These are phyloP conservation scores for Ilex paraguariensis DNA, from an alignment of 305 asterid species.

Conservation along the genomic window DNA sequence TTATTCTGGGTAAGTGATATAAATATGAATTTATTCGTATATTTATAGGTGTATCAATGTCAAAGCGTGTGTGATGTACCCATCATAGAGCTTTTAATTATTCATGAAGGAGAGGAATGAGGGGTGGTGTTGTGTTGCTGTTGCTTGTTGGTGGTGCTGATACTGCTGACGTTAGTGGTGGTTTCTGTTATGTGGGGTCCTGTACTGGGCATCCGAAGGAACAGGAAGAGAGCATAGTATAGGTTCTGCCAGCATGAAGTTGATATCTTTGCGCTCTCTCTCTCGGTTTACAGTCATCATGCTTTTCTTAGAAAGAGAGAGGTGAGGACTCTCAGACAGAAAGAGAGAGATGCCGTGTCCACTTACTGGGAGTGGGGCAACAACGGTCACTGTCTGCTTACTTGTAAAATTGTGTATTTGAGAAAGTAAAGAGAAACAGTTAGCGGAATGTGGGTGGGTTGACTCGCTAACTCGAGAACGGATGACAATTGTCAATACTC, in stretches of 20 bases:
- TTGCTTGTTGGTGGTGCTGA: no score
- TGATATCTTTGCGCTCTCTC: no score
- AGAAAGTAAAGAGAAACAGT: slow-evolving; percentile 7
- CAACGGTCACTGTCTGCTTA: slow-evolving; percentile 21
- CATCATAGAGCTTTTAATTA: neutral
- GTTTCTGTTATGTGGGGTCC: neutral
- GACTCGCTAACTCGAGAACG: no score
- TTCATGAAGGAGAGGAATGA: neutral
- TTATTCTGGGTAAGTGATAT: neutral
- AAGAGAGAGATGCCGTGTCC: slow-evolving; percentile 26
- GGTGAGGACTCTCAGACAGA: neutral
- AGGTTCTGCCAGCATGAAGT: no score
- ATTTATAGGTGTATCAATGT: neutral
- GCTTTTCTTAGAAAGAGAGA: no score
- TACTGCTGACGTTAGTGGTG: neutral
- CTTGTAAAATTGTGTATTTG: slow-evolving; percentile 12
- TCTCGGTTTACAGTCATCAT: no score
- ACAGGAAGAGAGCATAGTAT: neutral
- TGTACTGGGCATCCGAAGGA: neutral
- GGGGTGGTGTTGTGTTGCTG: neutral
- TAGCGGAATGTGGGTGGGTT: neutral
- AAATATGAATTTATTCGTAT: neutral
- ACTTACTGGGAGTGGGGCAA: slow-evolving; percentile 16
- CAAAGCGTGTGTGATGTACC: neutral
- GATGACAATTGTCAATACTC: no score